These are phyloP conservation scores for Populus pruinosa DNA, from an alignment of 345 rosid species.

Conservation along the genomic window DNA sequence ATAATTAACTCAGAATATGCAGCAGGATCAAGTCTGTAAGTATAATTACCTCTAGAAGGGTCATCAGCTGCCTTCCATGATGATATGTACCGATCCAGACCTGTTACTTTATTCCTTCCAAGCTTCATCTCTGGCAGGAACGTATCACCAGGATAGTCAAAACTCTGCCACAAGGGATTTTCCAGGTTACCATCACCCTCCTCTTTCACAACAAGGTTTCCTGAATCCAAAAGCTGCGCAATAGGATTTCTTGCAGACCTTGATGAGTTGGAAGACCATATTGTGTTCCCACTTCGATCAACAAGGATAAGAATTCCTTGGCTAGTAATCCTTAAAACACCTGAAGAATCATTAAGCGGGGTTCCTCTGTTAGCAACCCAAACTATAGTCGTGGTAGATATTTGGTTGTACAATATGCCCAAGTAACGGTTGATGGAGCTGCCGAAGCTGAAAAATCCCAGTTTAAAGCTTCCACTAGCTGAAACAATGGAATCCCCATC, in stretches of 20 bases:
- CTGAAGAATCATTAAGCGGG: not conserved
- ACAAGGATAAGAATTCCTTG: not conserved
- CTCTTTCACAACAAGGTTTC: constrained; percentile 8
- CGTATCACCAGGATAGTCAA: constrained; percentile 5
- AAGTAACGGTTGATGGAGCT: not conserved
- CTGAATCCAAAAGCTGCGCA: not conserved
- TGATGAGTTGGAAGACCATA: constrained; percentile 5
- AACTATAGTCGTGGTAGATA: not conserved
- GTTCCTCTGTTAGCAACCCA: constrained; percentile 11
- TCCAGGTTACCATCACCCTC: not conserved
- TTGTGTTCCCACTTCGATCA: not conserved
- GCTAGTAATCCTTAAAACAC: not conserved
- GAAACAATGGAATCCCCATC: not conserved
- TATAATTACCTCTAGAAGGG: constrained; percentile 10
- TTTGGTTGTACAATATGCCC: not conserved
- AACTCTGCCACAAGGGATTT: constrained; percentile 3
- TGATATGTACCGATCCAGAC: constrained; percentile 6
- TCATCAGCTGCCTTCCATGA: constrained; percentile 12
- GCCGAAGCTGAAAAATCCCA: not conserved
- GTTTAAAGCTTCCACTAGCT: not conserved
- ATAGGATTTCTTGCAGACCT: not conserved
- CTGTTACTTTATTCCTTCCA: constrained; percentile 8
- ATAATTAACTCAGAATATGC: constrained; percentile 11
- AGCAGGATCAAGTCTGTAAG: not conserved
- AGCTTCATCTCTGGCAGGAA: constrained; percentile 20